Conservation (phyloP, 345 rosid genomes). For the Citrus sinensis region DNA sequence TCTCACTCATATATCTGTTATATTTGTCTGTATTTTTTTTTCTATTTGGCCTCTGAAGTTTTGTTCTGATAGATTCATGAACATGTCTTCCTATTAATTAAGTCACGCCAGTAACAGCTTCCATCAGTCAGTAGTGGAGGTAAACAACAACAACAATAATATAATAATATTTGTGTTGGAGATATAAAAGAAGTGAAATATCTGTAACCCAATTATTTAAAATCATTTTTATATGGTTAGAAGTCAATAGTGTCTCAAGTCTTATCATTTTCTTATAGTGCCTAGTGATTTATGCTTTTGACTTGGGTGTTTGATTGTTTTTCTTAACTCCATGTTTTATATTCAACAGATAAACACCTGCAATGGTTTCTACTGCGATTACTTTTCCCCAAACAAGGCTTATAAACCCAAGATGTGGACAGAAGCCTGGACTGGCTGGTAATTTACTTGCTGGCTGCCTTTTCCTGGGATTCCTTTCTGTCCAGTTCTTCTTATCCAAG, state of each 20-base stretch:
- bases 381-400: constrained; percentile 91
- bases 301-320: background rate
- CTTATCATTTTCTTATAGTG: background rate
- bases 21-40: constrained; percentile 16
- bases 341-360: constrained; percentile 78
- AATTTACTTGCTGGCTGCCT: constrained; percentile 16
- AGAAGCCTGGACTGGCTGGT: constrained; percentile 99
- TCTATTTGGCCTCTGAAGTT: background rate
- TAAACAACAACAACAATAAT: background rate
- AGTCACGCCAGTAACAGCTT: constrained; percentile 12
- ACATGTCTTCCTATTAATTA: constrained; percentile 15
- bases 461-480: background rate
- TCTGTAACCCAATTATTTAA: constrained; percentile 4
- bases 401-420: constrained; percentile 99
- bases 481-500: background rate
- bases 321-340: background rate
- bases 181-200: constrained; percentile 2
- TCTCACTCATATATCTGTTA: constrained; percentile 25
- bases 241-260: background rate
- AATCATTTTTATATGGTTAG: background rate
- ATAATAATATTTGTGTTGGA: constrained; percentile 1
- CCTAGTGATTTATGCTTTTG: background rate
- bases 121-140: background rate
- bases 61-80: constrained; percentile 13
- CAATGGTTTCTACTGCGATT: constrained; percentile 97